These are phyloP conservation scores for Aspergillus sp. DNA, from an alignment of 2,329 filamentous ascomycete genomes.

Conservation along the genomic window DNA sequence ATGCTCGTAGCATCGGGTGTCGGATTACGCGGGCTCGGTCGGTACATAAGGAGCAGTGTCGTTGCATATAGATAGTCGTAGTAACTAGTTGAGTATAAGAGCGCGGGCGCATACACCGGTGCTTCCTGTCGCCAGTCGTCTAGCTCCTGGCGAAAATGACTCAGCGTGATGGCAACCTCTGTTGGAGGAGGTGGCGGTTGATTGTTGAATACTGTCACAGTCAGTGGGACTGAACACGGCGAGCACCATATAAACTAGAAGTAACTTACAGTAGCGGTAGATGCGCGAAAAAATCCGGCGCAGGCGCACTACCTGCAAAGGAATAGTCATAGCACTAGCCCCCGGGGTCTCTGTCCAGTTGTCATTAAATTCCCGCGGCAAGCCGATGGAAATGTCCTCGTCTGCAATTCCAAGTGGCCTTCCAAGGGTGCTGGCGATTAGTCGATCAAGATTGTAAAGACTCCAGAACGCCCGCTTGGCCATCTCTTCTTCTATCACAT, in stretches of 20 bases:
- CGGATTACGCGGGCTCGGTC: conserved; percentile 41
- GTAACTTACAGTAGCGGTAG: conserved; percentile 39
- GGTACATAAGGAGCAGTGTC: conserved; percentile 42
- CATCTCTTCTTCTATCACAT: conserved; percentile 41
- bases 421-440: conserved; percentile 43
- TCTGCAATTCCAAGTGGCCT: conserved; percentile 46
- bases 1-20: conserved; percentile 40
- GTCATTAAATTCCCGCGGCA: conserved; percentile 44
- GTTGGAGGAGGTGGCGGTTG: conserved; percentile 31
- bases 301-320: conserved; percentile 39
- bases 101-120: conserved; percentile 38
- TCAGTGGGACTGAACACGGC: conserved; percentile 8
- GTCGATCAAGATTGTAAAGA: conserved; percentile 47
- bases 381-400: conserved; percentile 43
- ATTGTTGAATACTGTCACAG: conserved; percentile 37
- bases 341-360: conserved; percentile 41
- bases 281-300: conserved; percentile 44
- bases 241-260: background rate
- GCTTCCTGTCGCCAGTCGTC: conserved; percentile 42
- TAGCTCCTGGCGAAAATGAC: conserved; percentile 39
- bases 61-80: conserved; percentile 46
- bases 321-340: conserved; percentile 42
- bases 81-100: conserved; percentile 45
- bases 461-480: conserved; percentile 48
- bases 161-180: conserved; percentile 31